Percentiles rank a stretch among this genome's conserved stretches.
phyloP scores from a whole-genome alignment of 805 yeast genomes.

The Metschnikowia reukaufii region DNA sequence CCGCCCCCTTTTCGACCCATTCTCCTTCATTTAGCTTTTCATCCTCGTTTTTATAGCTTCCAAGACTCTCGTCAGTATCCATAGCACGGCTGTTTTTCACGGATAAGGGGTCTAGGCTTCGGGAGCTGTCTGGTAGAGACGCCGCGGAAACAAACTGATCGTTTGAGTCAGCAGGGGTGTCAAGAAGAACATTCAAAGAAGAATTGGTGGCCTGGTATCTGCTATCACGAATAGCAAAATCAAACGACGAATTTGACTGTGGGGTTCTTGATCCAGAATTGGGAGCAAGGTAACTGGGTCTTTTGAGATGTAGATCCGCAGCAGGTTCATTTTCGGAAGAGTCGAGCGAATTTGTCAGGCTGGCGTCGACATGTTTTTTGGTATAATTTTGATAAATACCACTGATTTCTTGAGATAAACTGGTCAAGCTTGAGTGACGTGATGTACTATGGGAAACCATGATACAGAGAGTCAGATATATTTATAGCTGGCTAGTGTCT shows the following conservation, averaged over 20 bases:
- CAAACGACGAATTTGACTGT: slow-evolving; percentile 30
- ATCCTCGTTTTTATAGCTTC: slow-evolving; percentile 20
- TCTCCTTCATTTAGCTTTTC: slow-evolving; percentile 20
- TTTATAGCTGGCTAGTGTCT: neutral
- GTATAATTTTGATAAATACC: slow-evolving; percentile 16
- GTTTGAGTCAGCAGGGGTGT: slow-evolving; percentile 26
- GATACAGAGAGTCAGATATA: neutral
- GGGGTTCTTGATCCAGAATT: slow-evolving; percentile 32
- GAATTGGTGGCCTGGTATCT: slow-evolving; percentile 26
- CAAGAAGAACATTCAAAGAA: slow-evolving; percentile 37
- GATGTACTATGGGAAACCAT: slow-evolving; percentile 9
- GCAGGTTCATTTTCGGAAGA: slow-evolving; percentile 11
- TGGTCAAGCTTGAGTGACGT: slow-evolving; percentile 14
- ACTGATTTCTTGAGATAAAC: slow-evolving; percentile 17
- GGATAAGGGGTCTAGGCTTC: slow-evolving; percentile 2
- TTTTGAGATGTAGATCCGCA: neutral
- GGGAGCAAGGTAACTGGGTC: slow-evolving; percentile 9
- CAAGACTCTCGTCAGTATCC: slow-evolving; percentile 10
- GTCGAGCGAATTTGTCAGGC: slow-evolving; percentile 10
- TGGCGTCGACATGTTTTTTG: slow-evolving; percentile 1
- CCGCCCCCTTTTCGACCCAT: slow-evolving; percentile 40
- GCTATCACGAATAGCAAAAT: slow-evolving; percentile 26
- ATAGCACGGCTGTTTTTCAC: slow-evolving; percentile 6
- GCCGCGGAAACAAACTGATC: slow-evolving; percentile 17
- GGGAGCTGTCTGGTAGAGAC: slow-evolving; percentile 4